These are phyloP conservation scores for Alternaria hordeiaustralica DNA, from an alignment of 2,329 filamentous ascomycete species.

Conservation along the genomic window DNA sequence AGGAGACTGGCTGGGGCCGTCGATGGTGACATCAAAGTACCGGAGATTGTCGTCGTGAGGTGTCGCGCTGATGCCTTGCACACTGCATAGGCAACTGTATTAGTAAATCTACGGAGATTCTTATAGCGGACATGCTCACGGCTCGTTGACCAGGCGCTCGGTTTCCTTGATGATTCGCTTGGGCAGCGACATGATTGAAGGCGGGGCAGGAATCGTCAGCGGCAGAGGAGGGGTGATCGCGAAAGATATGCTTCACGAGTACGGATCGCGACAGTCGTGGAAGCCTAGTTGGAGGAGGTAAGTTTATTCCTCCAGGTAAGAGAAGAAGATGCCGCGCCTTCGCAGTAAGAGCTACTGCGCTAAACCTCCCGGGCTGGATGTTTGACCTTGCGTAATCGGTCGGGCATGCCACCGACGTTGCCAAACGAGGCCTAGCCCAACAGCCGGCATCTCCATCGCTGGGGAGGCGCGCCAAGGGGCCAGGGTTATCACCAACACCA, in stretches of 20 bases:
- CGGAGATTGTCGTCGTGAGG: conserved; percentile 97
- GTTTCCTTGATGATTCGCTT: conserved; percentile 99
- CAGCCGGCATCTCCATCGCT: conserved; percentile 4
- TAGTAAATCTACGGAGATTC: not conserved
- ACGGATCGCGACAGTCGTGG: not conserved
- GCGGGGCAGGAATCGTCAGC: conserved; percentile 8
- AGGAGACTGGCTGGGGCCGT: conserved; percentile 88
- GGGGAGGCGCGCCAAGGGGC: conserved; percentile 1
- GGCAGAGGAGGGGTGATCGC: not conserved
- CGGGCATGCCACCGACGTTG: not conserved
- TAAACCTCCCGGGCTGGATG: conserved; percentile 11
- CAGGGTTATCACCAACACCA: conserved; percentile 16
- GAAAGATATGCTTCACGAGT: not conserved
- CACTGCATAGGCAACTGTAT: conserved; percentile 60
- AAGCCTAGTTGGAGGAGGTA: not conserved
- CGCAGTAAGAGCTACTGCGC: conserved; percentile 4
- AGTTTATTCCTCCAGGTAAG: not conserved
- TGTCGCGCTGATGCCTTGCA: conserved; percentile 92
- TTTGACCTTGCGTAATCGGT: conserved; percentile 10
- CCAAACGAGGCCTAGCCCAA: not conserved
- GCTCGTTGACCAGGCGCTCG: conserved; percentile 93
- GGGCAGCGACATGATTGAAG: conserved; percentile 69
- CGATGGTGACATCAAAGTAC: conserved; percentile 97
- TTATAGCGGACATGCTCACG: conserved; percentile 64
- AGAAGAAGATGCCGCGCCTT: not conserved